Percentiles rank a stretch among this genome's conserved stretches.
phyloP scores from a whole-genome alignment of 768 basidiomycete species.

The Nidula microcarpa region DNA sequence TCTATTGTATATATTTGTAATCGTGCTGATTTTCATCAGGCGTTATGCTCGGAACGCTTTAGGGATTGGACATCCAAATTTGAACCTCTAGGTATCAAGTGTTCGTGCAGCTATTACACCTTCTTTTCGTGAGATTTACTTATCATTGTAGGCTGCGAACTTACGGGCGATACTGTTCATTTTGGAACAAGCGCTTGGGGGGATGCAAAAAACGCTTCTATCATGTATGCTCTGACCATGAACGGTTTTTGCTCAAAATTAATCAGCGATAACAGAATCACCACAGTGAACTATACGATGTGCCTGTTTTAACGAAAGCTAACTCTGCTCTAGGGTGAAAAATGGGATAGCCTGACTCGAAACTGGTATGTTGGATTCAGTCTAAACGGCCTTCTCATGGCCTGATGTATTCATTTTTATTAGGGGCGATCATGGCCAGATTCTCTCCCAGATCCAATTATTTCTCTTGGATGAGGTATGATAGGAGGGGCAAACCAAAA shows the following conservation, averaged over 20 bases:
- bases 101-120: slow-evolving; percentile 26
- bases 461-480: slow-evolving; percentile 90
- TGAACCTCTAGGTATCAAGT: slow-evolving; percentile 68
- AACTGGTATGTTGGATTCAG: slow-evolving; percentile 52
- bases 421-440: slow-evolving; percentile 62
- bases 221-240: slow-evolving; percentile 56
- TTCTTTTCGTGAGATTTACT: not conserved
- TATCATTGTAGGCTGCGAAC: slow-evolving; percentile 62
- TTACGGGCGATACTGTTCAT: slow-evolving; percentile 87
- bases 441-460: slow-evolving; percentile 69
- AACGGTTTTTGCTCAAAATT: slow-evolving; percentile 1
- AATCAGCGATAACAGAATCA: slow-evolving; percentile 45
- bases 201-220: slow-evolving; percentile 68
- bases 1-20: not conserved
- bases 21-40: slow-evolving; percentile 37
- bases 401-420: not conserved
- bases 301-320: not conserved
- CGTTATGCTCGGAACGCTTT: slow-evolving; percentile 81
- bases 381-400: not conserved
- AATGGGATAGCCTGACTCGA: slow-evolving; percentile 93
- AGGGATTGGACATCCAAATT: slow-evolving; percentile 87
- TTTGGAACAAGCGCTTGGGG: slow-evolving; percentile 67
- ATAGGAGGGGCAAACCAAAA: not conserved
- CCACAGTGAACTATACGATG: slow-evolving; percentile 52
- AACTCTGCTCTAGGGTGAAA: slow-evolving; percentile 68